A percentile compares a stretch with the other conserved stretches of the same genome.
Conservation (phyloP, 169 alveolate species). For the Eimeria maxima region DNA sequence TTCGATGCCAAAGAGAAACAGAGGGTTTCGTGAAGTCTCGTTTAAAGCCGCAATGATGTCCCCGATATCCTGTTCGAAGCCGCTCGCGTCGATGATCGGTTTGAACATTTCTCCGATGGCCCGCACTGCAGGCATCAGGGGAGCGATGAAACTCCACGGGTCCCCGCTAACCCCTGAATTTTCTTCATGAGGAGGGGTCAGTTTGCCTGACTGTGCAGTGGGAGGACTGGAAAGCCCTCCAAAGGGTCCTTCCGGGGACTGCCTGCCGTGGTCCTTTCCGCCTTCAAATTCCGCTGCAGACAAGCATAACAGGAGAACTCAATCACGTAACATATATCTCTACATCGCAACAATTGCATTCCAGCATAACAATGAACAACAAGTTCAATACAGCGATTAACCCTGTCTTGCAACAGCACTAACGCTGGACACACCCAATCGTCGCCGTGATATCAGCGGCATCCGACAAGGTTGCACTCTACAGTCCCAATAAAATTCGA, state of each 20-base stretch:
- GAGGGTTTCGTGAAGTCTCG: constrained; percentile 18
- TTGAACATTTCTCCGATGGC: background rate
- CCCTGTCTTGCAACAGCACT: background rate
- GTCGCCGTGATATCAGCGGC: background rate
- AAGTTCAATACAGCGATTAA: background rate
- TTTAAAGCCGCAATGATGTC: constrained; percentile 1
- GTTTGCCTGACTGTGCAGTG: background rate
- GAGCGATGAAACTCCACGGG: background rate
- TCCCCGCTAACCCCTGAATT: background rate
- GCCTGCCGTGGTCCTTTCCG: background rate
- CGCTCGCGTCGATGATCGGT: constrained; percentile 1
- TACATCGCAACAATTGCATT: background rate
- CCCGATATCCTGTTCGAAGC: background rate
- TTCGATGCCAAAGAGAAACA: constrained; percentile 7
- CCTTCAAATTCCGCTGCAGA: background rate
- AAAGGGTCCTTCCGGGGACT: background rate
- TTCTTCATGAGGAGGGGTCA: background rate
- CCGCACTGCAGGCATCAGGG: background rate
- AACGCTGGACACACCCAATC: background rate
- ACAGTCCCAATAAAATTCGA: background rate
- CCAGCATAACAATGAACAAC: background rate
- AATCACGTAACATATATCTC: background rate
- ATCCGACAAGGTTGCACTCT: background rate
- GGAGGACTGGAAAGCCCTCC: background rate
- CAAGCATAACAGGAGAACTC: background rate